Evolutionary conservation across 2,329 filamentous ascomycete genomes (phyloP).

Genomic region (Clonostachys chloroleuca): DNA sequence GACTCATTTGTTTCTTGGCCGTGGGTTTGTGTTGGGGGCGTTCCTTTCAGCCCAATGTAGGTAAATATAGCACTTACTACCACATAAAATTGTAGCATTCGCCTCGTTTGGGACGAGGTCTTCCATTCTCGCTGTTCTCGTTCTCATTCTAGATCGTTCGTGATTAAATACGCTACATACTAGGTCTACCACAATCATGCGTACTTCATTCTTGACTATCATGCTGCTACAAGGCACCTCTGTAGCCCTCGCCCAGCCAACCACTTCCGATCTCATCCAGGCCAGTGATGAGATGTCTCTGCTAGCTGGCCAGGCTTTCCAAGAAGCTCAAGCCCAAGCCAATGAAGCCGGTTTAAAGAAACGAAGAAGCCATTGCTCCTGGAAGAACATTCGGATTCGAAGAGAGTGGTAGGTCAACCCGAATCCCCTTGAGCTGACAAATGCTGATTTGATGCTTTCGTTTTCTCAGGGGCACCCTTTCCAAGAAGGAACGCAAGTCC

Average conservation of each 20-base stretch:
- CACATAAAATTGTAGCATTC: too few species aligned
- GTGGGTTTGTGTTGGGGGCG: too few species aligned
- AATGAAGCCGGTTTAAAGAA: constrained; percentile 7
- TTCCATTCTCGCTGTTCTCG: too few species aligned
- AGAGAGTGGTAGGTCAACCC: constrained; percentile 17
- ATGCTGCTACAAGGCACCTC: neutral
- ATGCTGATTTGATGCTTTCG: neutral
- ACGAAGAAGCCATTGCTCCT: constrained; percentile 14
- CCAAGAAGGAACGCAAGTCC: constrained; percentile 15
- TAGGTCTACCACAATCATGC: too few species aligned
- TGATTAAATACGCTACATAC: too few species aligned
- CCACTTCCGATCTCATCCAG: constrained; percentile 1
- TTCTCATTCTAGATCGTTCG: too few species aligned
- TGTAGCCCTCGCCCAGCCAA: neutral
- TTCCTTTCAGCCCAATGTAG: too few species aligned
- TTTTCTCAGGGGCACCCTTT: constrained; percentile 12
- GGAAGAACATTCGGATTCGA: constrained; percentile 20
- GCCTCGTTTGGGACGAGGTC: too few species aligned
- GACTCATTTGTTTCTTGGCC: too few species aligned
- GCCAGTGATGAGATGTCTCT: constrained; percentile 2
- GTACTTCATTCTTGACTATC: too few species aligned
- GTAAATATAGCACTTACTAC: too few species aligned
- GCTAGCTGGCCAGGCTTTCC: constrained; percentile 9
- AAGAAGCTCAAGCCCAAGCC: constrained; percentile 12
- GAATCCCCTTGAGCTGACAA: neutral